phyloP scores from a whole-genome alignment of 2,329 filamentous ascomycete species.

The Drechslerella stenobrocha region DNA sequence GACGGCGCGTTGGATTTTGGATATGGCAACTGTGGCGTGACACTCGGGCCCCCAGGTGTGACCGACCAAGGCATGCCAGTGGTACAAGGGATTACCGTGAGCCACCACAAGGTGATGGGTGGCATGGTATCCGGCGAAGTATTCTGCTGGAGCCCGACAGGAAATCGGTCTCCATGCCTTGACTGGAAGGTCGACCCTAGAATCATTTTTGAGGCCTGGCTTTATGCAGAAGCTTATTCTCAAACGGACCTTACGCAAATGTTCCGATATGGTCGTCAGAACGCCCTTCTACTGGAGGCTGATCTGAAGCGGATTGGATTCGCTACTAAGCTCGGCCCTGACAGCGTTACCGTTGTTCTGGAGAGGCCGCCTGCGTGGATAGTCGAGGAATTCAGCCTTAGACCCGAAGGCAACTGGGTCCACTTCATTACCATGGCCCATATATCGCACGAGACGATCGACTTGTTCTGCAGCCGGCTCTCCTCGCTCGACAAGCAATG shows the following conservation, averaged over 20 bases:
- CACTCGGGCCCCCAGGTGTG: conserved; percentile 4
- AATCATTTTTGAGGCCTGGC: conserved; percentile 34
- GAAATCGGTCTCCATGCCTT: conserved; percentile 5
- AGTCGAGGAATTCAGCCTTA: conserved; percentile 26
- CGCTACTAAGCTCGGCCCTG: conserved; percentile 10
- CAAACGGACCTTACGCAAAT: conserved; percentile 1
- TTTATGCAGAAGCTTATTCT: conserved; percentile 16
- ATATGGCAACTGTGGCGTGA: conserved; percentile 4
- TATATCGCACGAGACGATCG: conserved; percentile 18
- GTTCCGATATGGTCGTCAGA: conserved; percentile 14
- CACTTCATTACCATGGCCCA: conserved; percentile 33
- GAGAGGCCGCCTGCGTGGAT: conserved; percentile 30
- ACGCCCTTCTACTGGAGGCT: conserved; percentile 3
- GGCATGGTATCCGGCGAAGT: conserved; percentile 24
- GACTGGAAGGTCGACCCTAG: conserved; percentile 22
- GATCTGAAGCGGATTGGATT: conserved; percentile 4
- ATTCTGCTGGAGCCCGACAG: conserved; percentile 7
- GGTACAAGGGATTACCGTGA: conserved; percentile 29
- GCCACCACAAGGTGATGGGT: conserved; percentile 29
- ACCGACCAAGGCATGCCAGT: conserved; percentile 10
- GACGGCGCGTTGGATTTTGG: conserved; percentile 13
- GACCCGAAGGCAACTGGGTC: conserved; percentile 28
- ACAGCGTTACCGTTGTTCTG: conserved; percentile 18
- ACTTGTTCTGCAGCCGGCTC: conserved; percentile 16
- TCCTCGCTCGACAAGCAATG: not conserved